These are phyloP conservation scores for Saturnispora diversa DNA, from an alignment of 805 yeast genomes.

Conservation along the genomic window DNA sequence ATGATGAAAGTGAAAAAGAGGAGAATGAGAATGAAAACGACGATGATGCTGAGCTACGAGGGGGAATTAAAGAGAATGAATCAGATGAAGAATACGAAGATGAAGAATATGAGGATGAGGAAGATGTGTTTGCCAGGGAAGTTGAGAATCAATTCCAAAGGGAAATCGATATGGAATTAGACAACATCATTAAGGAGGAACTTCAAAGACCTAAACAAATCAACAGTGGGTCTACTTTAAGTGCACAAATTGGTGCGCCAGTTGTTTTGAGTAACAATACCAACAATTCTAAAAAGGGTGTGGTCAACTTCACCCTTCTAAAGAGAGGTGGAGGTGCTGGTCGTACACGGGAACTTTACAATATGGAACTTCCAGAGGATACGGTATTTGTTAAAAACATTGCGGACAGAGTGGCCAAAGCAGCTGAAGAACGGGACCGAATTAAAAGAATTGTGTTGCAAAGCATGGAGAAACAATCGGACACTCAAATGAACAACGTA, in stretches of 20 bases:
- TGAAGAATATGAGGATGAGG: constrained; percentile 27
- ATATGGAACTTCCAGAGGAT: constrained; percentile 44
- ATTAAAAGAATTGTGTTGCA: constrained; percentile 48
- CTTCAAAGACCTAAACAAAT: constrained; percentile 22
- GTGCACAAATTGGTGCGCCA: constrained; percentile 28
- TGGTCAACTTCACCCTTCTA: constrained; percentile 14
- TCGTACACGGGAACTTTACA: constrained; percentile 30
- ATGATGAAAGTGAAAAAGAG: constrained; percentile 27
- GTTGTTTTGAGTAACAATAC: constrained; percentile 24
- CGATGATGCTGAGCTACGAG: constrained; percentile 16
- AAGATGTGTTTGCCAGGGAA: constrained; percentile 22
- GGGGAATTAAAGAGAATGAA: constrained; percentile 16
- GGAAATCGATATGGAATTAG: constrained; percentile 47
- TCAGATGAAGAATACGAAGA: constrained; percentile 17
- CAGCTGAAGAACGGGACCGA: constrained; percentile 45
- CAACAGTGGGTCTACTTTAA: neutral
- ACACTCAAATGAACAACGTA: neutral
- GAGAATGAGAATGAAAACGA: constrained; percentile 21
- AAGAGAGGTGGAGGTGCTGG: constrained; percentile 1
- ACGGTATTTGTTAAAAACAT: constrained; percentile 48
- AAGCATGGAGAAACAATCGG: neutral
- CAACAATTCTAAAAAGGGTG: constrained; percentile 20
- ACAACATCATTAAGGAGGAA: constrained; percentile 27
- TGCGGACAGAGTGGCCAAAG: constrained; percentile 41
- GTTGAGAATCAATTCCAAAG: constrained; percentile 25